Conservation (phyloP, 352 stramenopile species). For the Phytophthora agathidicida region DNA sequence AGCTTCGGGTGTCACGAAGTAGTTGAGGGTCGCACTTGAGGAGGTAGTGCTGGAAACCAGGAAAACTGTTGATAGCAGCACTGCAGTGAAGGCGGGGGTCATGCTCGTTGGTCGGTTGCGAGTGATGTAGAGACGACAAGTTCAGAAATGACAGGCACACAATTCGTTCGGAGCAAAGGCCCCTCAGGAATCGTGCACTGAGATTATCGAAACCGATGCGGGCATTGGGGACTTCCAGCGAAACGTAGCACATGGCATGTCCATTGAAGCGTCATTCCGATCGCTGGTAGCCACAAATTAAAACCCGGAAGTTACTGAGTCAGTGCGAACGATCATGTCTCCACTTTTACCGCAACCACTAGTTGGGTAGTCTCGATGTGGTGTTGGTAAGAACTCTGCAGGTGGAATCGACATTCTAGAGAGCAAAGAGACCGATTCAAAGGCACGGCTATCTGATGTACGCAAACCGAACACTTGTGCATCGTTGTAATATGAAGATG, state of each 20-base stretch:
- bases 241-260: conserved; percentile 2
- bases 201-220: conserved; percentile 3
- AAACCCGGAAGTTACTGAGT: not conserved
- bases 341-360: not conserved
- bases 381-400: no score
- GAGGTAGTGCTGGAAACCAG: not conserved
- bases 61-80: conserved; percentile 2
- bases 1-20: conserved; percentile 49
- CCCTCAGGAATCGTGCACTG: not conserved
- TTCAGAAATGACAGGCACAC: conserved; percentile 1
- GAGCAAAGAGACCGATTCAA: no score
- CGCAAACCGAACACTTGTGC: no score
- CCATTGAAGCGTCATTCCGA: not conserved
- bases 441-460: no score
- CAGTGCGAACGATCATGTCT: not conserved
- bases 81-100: conserved; percentile 1
- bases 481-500: no score
- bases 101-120: no score
- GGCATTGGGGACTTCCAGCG: not conserved
- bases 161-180: not conserved
- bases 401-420: no score
- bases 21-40: conserved; percentile 4
- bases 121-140: not conserved
- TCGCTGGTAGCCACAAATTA: not conserved
- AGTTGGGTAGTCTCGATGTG: not conserved